Evolutionary conservation across 305 asterid species (phyloP).

Genomic region (Fraxinus paxiana): DNA sequence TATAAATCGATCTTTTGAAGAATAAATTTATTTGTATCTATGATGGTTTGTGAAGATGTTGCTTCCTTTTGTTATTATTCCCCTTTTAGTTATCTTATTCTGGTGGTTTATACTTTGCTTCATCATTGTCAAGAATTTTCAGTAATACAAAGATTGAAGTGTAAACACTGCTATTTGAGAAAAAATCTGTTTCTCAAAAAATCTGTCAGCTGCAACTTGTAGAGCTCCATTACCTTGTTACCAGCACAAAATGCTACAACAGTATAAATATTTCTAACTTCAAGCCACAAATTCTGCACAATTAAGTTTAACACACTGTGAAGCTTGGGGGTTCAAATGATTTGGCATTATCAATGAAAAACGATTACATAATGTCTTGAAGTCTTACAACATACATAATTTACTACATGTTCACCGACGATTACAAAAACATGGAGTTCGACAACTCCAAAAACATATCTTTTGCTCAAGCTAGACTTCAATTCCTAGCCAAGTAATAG

Average conservation of each 20-base stretch:
- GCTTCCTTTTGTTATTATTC: constrained; percentile 35
- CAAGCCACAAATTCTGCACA: constrained; percentile 95
- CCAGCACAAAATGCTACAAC: constrained; percentile 99
- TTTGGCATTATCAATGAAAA: not conserved
- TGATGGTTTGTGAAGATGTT: constrained; percentile 34
- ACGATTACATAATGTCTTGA: no score
- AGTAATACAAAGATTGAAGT: not conserved
- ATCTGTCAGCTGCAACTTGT: constrained; percentile 55
- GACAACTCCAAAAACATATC: no score
- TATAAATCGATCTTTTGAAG: no score
- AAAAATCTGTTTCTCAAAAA: not conserved
- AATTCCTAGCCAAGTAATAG: constrained; percentile 7
- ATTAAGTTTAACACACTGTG: constrained; percentile 18
- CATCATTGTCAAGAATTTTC: constrained; percentile 38
- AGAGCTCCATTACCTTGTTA: constrained; percentile 98
- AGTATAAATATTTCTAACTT: constrained; percentile 91
- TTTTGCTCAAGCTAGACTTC: not conserved
- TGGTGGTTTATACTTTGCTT: constrained; percentile 62
- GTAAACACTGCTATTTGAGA: not conserved
- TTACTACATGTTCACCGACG: no score
- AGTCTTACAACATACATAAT: no score
- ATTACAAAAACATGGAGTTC: not conserved
- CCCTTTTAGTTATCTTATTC: constrained; percentile 26
- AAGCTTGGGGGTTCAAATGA: constrained; percentile 7
- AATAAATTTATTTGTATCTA: no score